Percentiles rank a stretch among this genome's conserved stretches.
phyloP scores from a whole-genome alignment of 2,329 filamentous ascomycete genomes.

The Nannizziopsis arthrosporioides region DNA sequence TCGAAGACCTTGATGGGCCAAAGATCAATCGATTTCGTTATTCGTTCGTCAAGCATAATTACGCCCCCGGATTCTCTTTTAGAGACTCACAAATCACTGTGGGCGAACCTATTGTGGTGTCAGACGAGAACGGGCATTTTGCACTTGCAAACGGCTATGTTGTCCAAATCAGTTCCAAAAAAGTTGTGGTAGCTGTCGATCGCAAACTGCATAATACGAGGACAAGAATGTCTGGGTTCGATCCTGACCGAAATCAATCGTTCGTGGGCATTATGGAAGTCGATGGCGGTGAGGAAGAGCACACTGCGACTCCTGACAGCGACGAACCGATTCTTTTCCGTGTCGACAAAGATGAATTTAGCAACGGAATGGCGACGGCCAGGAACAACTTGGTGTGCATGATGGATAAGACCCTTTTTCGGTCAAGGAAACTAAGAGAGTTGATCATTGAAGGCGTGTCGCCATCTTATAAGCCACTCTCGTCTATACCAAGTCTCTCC shows the following conservation, averaged over 20 bases:
- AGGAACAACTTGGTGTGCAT: conserved; percentile 87
- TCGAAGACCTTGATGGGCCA: conserved; percentile 55
- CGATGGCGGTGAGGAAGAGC: background rate
- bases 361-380: conserved; percentile 90
- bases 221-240: conserved; percentile 61
- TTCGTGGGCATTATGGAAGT: conserved; percentile 92
- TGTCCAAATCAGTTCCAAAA: conserved; percentile 58
- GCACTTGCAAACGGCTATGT: conserved; percentile 88
- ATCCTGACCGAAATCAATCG: conserved; percentile 64
- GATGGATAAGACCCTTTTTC: conserved; percentile 68
- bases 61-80: conserved; percentile 61
- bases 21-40: conserved; percentile 92
- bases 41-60: conserved; percentile 61
- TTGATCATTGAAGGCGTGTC: conserved; percentile 66
- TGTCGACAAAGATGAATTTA: conserved; percentile 95
- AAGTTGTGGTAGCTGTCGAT: conserved; percentile 82
- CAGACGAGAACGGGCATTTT: conserved; percentile 89
- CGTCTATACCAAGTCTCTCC: conserved; percentile 8
- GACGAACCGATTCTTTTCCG: conserved; percentile 56
- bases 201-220: conserved; percentile 77
- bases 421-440: conserved; percentile 59
- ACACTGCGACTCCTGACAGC: conserved; percentile 26
- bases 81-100: conserved; percentile 75
- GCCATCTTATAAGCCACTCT: conserved; percentile 58
- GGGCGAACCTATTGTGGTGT: conserved; percentile 91